These are phyloP conservation scores for Aphanocladium album DNA, from an alignment of 2,329 filamentous ascomycete species.

Conservation along the genomic window DNA sequence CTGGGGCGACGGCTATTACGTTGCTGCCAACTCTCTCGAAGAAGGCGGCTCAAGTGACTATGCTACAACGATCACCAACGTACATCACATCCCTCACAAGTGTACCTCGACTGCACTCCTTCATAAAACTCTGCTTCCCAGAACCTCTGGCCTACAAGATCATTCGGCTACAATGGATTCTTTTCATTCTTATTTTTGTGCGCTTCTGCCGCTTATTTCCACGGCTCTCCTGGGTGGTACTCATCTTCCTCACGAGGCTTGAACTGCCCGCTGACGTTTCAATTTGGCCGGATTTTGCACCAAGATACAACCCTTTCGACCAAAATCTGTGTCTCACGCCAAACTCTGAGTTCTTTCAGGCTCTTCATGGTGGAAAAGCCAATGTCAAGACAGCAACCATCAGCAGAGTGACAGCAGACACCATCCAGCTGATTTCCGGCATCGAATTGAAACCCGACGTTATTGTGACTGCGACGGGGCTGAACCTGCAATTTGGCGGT, in stretches of 20 bases:
- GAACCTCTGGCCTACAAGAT: slow-evolving; percentile 38
- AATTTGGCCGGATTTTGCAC: slow-evolving; percentile 49
- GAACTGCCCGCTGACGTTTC: slow-evolving; percentile 44
- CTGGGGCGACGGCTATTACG: slow-evolving; percentile 62
- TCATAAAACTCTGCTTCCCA: slow-evolving; percentile 31
- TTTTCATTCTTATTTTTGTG: slow-evolving; percentile 35
- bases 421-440: slow-evolving; percentile 40
- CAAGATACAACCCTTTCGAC: slow-evolving; percentile 56
- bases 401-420: slow-evolving; percentile 35
- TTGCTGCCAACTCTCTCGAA: slow-evolving; percentile 57
- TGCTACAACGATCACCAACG: slow-evolving; percentile 63
- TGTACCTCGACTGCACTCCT: no score
- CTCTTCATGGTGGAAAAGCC: slow-evolving; percentile 33
- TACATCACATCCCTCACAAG: slow-evolving; percentile 51
- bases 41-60: slow-evolving; percentile 55
- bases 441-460: slow-evolving; percentile 49
- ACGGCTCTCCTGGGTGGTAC: slow-evolving; percentile 33
- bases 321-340: slow-evolving; percentile 60
- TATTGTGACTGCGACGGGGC: slow-evolving; percentile 61
- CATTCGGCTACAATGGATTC: slow-evolving; percentile 40
- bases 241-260: slow-evolving; percentile 35
- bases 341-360: slow-evolving; percentile 41
- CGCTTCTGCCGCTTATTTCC: slow-evolving; percentile 49
- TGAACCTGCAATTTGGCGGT: slow-evolving; percentile 52
- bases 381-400: slow-evolving; percentile 43